Evolutionary conservation across 179 eudicot genomes (phyloP).

Genomic region (Silene coronaria): DNA sequence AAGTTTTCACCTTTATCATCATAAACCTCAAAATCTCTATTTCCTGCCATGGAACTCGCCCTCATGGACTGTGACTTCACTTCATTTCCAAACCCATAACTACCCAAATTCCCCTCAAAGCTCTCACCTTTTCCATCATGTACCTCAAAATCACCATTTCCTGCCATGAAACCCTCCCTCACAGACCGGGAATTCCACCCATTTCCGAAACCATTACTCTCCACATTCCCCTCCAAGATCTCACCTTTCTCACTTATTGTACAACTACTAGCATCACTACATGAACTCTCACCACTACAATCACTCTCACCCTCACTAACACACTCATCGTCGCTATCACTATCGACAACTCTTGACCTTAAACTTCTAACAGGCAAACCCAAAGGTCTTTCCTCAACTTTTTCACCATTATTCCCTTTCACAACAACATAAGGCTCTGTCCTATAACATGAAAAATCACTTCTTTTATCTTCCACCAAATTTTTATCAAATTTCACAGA

Average conservation of each 20-base stretch:
- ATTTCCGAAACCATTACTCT: constrained; percentile 8
- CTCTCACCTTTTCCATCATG: background rate
- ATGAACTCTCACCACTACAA: constrained; percentile 21
- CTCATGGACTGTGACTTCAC: constrained; percentile 41
- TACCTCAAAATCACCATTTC: constrained; percentile 1
- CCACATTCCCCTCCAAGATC: constrained; percentile 37
- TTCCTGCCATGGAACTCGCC: constrained; percentile 12
- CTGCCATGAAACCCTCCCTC: constrained; percentile 29
- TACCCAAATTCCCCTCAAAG: constrained; percentile 23
- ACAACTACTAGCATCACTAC: constrained; percentile 6
- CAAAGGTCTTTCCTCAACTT: constrained; percentile 39
- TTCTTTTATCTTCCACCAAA: constrained; percentile 19
- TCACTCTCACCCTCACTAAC: constrained; percentile 27
- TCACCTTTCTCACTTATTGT: constrained; percentile 21
- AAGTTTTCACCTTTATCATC: constrained; percentile 4
- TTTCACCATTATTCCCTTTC: constrained; percentile 24
- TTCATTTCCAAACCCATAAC: constrained; percentile 4
- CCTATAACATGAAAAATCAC: constrained; percentile 26
- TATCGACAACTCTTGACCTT: constrained; percentile 44
- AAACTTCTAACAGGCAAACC: constrained; percentile 66
- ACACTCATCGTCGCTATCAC: constrained; percentile 30
- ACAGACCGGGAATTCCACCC: constrained; percentile 40
- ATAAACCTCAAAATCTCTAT: background rate
- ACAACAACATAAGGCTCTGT: constrained; percentile 38
- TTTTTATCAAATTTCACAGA: constrained; percentile 25